Conservation (phyloP, 129 eudicot species). For the carrot (Daucus carota) region DNA sequence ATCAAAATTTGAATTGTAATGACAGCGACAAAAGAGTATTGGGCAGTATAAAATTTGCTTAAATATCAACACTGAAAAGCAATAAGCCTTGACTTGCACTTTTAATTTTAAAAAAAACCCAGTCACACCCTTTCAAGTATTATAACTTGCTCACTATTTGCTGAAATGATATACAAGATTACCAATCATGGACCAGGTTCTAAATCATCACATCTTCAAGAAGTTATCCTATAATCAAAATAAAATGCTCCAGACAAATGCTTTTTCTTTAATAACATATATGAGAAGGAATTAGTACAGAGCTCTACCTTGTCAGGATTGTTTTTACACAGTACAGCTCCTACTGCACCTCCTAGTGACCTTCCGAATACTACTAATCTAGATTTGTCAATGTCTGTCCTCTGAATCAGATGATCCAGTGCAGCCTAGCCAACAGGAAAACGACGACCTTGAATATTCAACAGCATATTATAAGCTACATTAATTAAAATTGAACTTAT, state of each 20-base stretch:
- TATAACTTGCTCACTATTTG: background rate
- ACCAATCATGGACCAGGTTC: background rate
- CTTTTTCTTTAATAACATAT: background rate
- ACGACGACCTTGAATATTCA: slow-evolving; percentile 5
- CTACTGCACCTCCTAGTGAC: slow-evolving; percentile 99
- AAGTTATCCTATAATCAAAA: background rate
- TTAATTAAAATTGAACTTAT: background rate
- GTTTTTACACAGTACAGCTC: slow-evolving; percentile 60
- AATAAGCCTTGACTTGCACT: background rate
- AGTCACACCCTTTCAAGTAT: background rate
- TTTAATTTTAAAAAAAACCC: background rate
- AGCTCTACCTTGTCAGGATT: slow-evolving; percentile 83
- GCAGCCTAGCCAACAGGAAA: slow-evolving; percentile 54
- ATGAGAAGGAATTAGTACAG: background rate
- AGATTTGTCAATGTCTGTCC: slow-evolving; percentile 86
- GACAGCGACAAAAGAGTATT: background rate
- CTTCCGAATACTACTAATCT: slow-evolving; percentile 88
- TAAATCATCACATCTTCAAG: background rate
- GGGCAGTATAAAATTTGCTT: background rate
- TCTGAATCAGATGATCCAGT: slow-evolving; percentile 76
- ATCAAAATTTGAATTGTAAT: background rate
- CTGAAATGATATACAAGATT: background rate
- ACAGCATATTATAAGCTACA: background rate
- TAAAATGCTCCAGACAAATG: background rate
- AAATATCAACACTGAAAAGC: background rate